phyloP scores from a whole-genome alignment of 2,329 filamentous ascomycete genomes.

The Endoconidiophora laricicola region DNA sequence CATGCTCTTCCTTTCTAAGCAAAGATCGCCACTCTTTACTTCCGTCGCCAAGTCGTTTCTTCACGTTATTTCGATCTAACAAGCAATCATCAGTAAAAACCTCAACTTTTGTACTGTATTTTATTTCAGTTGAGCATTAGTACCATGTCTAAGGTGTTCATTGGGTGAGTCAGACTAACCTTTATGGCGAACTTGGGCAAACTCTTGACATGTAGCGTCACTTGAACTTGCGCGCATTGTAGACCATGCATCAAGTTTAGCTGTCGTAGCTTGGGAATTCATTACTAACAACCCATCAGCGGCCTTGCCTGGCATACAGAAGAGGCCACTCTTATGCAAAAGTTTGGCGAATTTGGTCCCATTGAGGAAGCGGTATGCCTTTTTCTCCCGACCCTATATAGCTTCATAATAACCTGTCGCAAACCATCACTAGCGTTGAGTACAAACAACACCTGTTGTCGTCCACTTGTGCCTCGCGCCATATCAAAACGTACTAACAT shows the following conservation, averaged over 20 bases:
- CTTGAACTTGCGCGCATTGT: not conserved
- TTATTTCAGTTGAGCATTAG: not conserved
- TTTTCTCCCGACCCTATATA: too few relatives aligned
- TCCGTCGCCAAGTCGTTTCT: not conserved
- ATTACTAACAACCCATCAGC: slow-evolving; percentile 27
- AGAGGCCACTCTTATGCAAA: slow-evolving; percentile 67
- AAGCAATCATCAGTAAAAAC: not conserved
- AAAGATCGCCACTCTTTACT: not conserved
- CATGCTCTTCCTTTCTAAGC: not conserved
- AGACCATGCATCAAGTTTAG: not conserved
- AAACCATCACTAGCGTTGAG: not conserved
- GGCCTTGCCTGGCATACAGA: slow-evolving; percentile 98
- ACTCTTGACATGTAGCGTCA: not conserved
- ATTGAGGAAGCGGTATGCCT: slow-evolving; percentile 87
- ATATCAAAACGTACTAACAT: not conserved
- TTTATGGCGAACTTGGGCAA: not conserved
- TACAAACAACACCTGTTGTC: not conserved
- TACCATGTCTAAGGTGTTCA: slow-evolving; percentile 83
- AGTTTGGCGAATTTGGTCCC: slow-evolving; percentile 80
- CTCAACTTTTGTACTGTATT: not conserved
- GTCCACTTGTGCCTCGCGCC: not conserved
- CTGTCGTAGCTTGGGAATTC: not conserved
- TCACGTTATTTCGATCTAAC: not conserved
- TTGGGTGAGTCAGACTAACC: slow-evolving; percentile 50
- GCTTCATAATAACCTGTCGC: not conserved